Evolutionary conservation across 73 alveolate species (phyloP).

Genomic region (Durusdinium trenchii): DNA sequence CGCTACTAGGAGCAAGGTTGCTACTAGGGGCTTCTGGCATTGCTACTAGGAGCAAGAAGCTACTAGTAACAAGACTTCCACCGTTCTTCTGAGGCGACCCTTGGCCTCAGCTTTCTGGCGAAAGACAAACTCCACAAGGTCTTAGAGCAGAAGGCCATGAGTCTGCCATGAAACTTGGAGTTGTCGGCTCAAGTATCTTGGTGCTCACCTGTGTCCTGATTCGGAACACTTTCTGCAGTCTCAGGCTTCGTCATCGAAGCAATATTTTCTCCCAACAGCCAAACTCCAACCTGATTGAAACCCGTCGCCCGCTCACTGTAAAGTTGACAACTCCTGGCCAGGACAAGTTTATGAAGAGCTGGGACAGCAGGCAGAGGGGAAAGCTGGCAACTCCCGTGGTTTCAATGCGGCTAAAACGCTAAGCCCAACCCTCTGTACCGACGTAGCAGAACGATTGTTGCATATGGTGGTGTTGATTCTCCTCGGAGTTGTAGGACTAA

Average conservation of each 20-base stretch:
- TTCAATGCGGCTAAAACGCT: too few species aligned
- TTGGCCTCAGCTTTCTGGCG: conserved; percentile 49
- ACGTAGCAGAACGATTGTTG: too few species aligned
- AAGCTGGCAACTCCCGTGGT: too few species aligned
- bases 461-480: too few species aligned
- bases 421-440: too few species aligned
- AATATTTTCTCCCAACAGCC: background rate
- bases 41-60: too few species aligned
- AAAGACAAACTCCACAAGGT: conserved; percentile 16
- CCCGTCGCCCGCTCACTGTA: background rate
- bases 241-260: background rate
- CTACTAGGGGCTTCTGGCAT: too few species aligned
- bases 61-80: too few species aligned
- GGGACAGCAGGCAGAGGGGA: conserved; percentile 30
- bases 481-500: too few species aligned
- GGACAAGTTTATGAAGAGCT: conserved; percentile 1
- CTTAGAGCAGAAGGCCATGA: background rate
- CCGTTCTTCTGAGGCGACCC: background rate
- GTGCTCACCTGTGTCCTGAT: background rate
- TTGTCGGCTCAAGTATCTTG: background rate
- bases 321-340: background rate
- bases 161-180: background rate
- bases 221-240: background rate
- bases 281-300: background rate
- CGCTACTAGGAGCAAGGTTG: too few species aligned